Evolutionary conservation across 192 early-diverging fungal species (phyloP).

Genomic region (Rhizophagus clarus): DNA sequence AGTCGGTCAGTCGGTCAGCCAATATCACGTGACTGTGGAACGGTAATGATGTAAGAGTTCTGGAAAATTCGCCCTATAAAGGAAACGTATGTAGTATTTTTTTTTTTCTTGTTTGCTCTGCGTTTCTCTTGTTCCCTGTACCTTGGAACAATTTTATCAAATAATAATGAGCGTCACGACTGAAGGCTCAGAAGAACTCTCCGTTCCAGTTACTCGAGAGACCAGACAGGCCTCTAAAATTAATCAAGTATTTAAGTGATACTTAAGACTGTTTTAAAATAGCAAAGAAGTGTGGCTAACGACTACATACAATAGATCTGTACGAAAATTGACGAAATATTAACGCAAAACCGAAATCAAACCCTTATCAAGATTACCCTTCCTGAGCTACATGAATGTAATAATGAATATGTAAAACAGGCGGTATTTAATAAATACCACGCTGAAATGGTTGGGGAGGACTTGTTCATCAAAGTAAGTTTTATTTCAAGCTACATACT

Average conservation of each 20-base stretch:
- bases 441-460: not conserved
- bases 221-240: constrained; percentile 5
- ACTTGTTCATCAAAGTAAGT: constrained; percentile 11
- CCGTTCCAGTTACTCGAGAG: not conserved
- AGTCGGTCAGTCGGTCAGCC: too few relatives aligned
- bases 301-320: constrained; percentile 13
- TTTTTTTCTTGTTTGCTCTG: too few relatives aligned
- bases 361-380: not conserved
- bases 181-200: too few relatives aligned
- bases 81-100: too few relatives aligned
- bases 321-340: constrained; percentile 4
- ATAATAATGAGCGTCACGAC: too few relatives aligned
- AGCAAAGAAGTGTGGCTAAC: not conserved
- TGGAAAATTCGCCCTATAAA: too few relatives aligned
- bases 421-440: constrained; percentile 6
- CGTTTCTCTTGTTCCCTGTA: too few relatives aligned
- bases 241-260: constrained; percentile 2
- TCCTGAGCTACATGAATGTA: not conserved
- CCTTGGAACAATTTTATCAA: too few relatives aligned
- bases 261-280: not conserved
- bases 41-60: too few relatives aligned
- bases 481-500: not conserved
- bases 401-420: not conserved
- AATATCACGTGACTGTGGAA: too few relatives aligned
- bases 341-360: not conserved